phyloP scores from a whole-genome alignment of 2,329 filamentous ascomycete genomes.

The Talaromyces funiculosus region DNA sequence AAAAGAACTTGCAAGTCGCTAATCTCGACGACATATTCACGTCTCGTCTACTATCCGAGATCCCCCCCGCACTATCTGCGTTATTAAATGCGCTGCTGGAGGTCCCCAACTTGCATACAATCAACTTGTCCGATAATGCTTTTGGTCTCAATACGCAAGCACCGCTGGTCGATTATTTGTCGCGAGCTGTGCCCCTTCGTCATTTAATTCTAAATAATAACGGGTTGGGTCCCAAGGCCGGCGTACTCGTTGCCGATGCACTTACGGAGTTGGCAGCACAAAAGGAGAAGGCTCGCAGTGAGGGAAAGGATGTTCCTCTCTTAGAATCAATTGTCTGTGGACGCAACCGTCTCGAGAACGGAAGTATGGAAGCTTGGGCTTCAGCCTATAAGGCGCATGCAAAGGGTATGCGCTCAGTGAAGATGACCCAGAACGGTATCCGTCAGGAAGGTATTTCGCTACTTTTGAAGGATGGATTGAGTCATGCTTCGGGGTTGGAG shows the following conservation, averaged over 20 bases:
- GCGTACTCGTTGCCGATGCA: conserved; percentile 81
- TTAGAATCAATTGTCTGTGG: conserved; percentile 97
- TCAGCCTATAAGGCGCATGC: conserved; percentile 74
- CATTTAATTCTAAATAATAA: conserved; percentile 98
- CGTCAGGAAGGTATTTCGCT: conserved; percentile 84
- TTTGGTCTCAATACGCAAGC: conserved; percentile 94
- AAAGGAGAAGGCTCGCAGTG: conserved; percentile 64
- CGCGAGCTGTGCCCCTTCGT: conserved; percentile 79
- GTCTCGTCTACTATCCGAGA: conserved; percentile 84
- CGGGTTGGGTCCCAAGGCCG: conserved; percentile 85
- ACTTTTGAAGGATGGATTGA: conserved; percentile 72
- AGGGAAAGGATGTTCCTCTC: conserved; percentile 66
- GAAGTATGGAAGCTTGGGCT: conserved; percentile 94
- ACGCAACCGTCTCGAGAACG: conserved; percentile 90
- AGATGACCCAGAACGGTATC: conserved; percentile 99
- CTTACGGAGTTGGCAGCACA: conserved; percentile 75
- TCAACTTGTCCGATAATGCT: conserved; percentile 96
- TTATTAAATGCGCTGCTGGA: conserved; percentile 83
- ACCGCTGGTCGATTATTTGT: conserved; percentile 86
- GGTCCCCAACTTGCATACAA: conserved; percentile 77
- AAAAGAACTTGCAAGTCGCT: conserved; percentile 73
- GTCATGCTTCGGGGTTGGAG: conserved; percentile 61
- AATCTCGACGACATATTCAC: conserved; percentile 98
- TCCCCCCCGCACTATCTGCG: conserved; percentile 78
- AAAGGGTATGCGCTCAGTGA: conserved; percentile 72